A percentile compares a stretch with the other conserved stretches of the same genome.
These are phyloP conservation scores for Coniella lustricola DNA, from an alignment of 2,329 filamentous ascomycete species.

Conservation along the genomic window DNA sequence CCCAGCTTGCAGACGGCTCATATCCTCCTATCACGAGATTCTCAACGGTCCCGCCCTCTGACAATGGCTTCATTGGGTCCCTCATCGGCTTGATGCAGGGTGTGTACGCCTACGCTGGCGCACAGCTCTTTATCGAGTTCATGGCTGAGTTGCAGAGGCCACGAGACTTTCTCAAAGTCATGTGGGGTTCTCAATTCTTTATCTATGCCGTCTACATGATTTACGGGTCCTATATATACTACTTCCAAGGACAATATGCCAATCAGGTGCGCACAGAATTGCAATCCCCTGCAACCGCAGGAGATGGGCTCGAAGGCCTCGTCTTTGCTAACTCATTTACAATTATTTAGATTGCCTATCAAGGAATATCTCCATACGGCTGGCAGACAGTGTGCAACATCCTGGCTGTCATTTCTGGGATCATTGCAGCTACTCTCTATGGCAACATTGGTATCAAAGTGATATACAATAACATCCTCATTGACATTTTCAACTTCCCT, in stretches of 20 bases:
- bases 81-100: conserved; percentile 43
- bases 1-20: conserved; percentile 24
- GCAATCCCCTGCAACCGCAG: too few species aligned
- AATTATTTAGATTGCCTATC: conserved; percentile 32
- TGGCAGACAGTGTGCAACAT: conserved; percentile 38
- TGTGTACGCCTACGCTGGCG: conserved; percentile 50
- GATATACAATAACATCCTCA: conserved; percentile 43
- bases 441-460: conserved; percentile 47
- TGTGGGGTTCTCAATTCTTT: conserved; percentile 30
- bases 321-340: not conserved
- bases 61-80: conserved; percentile 34
- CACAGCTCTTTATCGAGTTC: conserved; percentile 48
- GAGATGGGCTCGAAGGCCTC: too few species aligned
- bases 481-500: conserved; percentile 41
- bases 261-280: conserved; percentile 14
- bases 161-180: conserved; percentile 33
- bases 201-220: conserved; percentile 32
- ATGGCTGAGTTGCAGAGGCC: conserved; percentile 41
- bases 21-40: conserved; percentile 30
- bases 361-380: conserved; percentile 32
- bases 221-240: conserved; percentile 32
- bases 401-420: conserved; percentile 31
- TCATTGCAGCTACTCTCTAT: conserved; percentile 40
- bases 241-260: conserved; percentile 36
- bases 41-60: conserved; percentile 29